Base-by-base conservation (phyloP, 345 rosid species). In the Linum usitatissimum region DNA sequence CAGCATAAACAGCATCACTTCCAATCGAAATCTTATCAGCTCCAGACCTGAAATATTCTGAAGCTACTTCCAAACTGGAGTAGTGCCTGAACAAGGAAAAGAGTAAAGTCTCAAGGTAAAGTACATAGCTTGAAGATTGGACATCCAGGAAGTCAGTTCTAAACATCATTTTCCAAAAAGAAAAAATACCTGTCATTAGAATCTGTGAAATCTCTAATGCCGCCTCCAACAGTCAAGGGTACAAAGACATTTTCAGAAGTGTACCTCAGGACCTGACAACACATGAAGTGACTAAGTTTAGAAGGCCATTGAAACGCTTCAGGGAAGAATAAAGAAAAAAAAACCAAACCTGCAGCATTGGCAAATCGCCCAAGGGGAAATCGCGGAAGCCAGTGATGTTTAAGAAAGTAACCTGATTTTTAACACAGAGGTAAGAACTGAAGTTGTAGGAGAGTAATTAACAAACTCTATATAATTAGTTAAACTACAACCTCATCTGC, bases 201-300 rank as follows among this genome's bases (percentile, higher is more conserved):
- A 71, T 93, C 97, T 5, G 88, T 90, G 72, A 90, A 93, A 76
- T 93, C 97, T 76, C 96, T 79, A 60, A 93, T 86, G 64, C 99
- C 97, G 78, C 99, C 99, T 77, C 99, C 99, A 67, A 93, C 97
- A 9, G 97, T 84, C 68, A 93, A 77, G 12, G 99, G 99, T 42
- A 90, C 99, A 82, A 93, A 93, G 66, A 90, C 99, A 76, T 88
- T 93, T 75, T 87, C 89, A 54, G 96, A 93, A 45, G 99, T 77
- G 72, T 62, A 55, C 78, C 99, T 86, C 79, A 93, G 68, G n/a
- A 93, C 96, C 97, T 90, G 66, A 64, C 77, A 69, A 30, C 28
- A 72, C 57, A 70, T 30, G 38, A 65, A 68, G 64, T 48, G 23
- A 28, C 61, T 62, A 56, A 61, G 39, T 48, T 54, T 61, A 55